Base-by-base conservation (phyloP, 352 stramenopile genomes). In the Globisporangium solare region DNA sequence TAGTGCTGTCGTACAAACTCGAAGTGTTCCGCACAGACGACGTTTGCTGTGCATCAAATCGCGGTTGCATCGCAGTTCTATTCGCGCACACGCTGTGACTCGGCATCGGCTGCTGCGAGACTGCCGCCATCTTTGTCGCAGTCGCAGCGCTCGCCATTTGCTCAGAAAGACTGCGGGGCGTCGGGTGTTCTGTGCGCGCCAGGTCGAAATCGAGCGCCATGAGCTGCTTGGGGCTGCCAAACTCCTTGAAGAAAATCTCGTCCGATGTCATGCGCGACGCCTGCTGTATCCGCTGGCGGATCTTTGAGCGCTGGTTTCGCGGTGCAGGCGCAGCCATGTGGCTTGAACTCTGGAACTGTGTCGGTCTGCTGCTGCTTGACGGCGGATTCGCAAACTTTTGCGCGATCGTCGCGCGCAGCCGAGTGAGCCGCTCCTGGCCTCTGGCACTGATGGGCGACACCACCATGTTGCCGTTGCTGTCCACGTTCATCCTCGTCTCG, bases 171-270 rank as follows among this genome's bases (percentile, higher is more conserved):
- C 58, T 7, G 56, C 52, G 24, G 50, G 47, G 66, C 55, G 39
- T 56, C 22, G 54, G 59, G 46, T 47, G 53, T 8, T 55, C 59
- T 15, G 63, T 61, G 0, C 67, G 61, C 22, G 51, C 64, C 51
- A 85, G 66, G 42, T 81, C 75, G 41, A 77, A 75, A 49, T 73
- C 70, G 15, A 71, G 54, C 4, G 53, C 56, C 48, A 74, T 51
- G 10, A 88, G 67, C 45, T 79, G 64, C 24, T 86, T 75, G n/a
- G 63, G 43, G 46, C 63, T 68, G 27, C 79, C 81, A 49, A 91
- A 91, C 42, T 78, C 56, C 55, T 84, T 60, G 49, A 78, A 86
- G 67, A 91, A 91, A 27, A 89, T 76, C 18, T 86, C 64, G 39
- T 91, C 71, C 18, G 63, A 58, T 17, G 68, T 79, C 14, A 80